Evolutionary conservation across 768 basidiomycete genomes (phyloP).

Genomic region (Termitomyces sp.): DNA sequence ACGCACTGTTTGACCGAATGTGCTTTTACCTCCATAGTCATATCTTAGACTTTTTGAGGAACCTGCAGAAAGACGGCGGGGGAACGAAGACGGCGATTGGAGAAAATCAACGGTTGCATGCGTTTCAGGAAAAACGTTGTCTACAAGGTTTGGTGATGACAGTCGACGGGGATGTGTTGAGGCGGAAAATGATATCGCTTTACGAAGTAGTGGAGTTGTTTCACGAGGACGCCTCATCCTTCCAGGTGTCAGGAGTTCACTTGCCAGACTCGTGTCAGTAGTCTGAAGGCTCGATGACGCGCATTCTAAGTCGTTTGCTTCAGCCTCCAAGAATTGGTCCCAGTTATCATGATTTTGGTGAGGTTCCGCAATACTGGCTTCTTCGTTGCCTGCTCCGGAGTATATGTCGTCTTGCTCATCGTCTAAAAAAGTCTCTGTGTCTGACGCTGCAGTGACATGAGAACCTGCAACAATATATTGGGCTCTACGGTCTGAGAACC

Average conservation of each 20-base stretch:
- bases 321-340: constrained; percentile 17
- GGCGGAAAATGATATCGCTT: constrained; percentile 23
- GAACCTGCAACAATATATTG: constrained; percentile 63
- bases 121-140: not conserved
- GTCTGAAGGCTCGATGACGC: not conserved
- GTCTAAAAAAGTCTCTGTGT: constrained; percentile 28
- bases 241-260: not conserved
- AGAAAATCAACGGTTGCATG: not conserved
- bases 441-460: constrained; percentile 44
- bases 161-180: constrained; percentile 10
- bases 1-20: constrained; percentile 67
- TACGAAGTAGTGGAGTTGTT: constrained; percentile 29
- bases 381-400: constrained; percentile 14
- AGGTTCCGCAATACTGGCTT: constrained; percentile 9
- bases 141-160: not conserved
- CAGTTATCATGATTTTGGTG: constrained; percentile 13
- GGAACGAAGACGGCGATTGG: not conserved
- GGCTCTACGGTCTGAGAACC: constrained; percentile 52
- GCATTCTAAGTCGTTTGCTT: constrained; percentile 8
- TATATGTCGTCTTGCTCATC: constrained; percentile 30
- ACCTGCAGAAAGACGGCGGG: constrained; percentile 26
- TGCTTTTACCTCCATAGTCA: constrained; percentile 50
- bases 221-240: constrained; percentile 13
- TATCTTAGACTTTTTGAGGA: constrained; percentile 24
- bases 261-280: not conserved